Evolutionary conservation across 345 rosid species (phyloP).

Genomic region (Aethionema arabicum): DNA sequence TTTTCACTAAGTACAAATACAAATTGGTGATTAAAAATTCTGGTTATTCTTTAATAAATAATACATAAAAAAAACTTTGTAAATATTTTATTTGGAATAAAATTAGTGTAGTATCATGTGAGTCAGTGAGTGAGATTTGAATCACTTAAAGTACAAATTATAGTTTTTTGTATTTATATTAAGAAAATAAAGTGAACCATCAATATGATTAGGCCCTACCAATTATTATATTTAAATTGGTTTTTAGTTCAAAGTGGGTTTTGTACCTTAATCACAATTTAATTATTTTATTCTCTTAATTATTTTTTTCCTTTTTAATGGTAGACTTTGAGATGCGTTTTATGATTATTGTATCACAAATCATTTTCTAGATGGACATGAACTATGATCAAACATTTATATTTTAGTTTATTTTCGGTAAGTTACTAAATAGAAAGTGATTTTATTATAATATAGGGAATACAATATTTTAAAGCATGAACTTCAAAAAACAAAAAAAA

Average conservation of each 20-base stretch:
- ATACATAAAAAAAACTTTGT: not conserved
- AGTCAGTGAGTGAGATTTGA: conserved; percentile 6
- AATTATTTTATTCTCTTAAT: too few relatives aligned
- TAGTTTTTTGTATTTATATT: conserved; percentile 27
- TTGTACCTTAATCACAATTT: conserved; percentile 10
- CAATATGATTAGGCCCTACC: conserved; percentile 29
- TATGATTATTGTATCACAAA: too few relatives aligned
- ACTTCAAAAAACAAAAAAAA: too few relatives aligned
- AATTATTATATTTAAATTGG: conserved; percentile 10
- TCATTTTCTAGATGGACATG: too few relatives aligned
- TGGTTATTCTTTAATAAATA: not conserved
- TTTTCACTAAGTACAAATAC: too few relatives aligned
- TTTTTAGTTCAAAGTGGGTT: conserved; percentile 8
- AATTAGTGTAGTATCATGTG: conserved; percentile 25
- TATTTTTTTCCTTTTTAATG: not conserved
- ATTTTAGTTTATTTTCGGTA: too few relatives aligned
- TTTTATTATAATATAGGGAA: too few relatives aligned
- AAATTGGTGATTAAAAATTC: too few relatives aligned
- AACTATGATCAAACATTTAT: too few relatives aligned
- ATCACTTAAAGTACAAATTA: conserved; percentile 18
- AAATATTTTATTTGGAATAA: conserved; percentile 15
- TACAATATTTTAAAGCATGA: too few relatives aligned
- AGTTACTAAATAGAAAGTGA: too few relatives aligned
- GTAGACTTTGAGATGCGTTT: not conserved
- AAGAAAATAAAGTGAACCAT: conserved; percentile 26